Evolutionary conservation across 306 rosid genomes (phyloP).

Genomic region (Lathyrus tuberosus): DNA sequence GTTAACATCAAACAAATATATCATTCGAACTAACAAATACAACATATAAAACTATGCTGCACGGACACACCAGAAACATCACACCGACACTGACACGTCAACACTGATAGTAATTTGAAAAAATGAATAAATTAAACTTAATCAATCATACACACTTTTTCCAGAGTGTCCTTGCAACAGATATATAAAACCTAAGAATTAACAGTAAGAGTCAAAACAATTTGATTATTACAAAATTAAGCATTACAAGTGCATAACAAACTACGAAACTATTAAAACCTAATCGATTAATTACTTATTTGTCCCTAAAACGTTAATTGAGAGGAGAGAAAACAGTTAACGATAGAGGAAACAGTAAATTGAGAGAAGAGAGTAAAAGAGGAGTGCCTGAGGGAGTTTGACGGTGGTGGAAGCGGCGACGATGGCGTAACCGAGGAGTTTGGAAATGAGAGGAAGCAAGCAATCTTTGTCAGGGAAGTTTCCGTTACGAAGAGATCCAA

Average conservation of each 20-base stretch:
- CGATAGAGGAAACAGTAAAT: neutral
- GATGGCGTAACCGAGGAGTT: slow-evolving; percentile 93
- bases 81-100: too few relatives aligned
- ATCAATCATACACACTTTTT: too few relatives aligned
- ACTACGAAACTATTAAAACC: neutral
- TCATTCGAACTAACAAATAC: neutral
- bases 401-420: slow-evolving; percentile 99
- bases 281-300: neutral
- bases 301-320: neutral
- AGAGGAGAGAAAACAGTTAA: too few relatives aligned
- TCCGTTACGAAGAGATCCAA: slow-evolving; percentile 71
- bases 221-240: neutral
- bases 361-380: neutral
- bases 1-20: neutral
- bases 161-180: too few relatives aligned
- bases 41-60: neutral
- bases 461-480: slow-evolving; percentile 84
- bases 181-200: neutral
- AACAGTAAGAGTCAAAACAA: neutral
- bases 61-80: too few relatives aligned
- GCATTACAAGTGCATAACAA: neutral
- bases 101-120: too few relatives aligned
- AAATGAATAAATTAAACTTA: too few relatives aligned
- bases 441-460: slow-evolving; percentile 90
- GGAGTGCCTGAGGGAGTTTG: slow-evolving; percentile 88